Percentiles rank a stretch among this genome's conserved stretches.
phyloP scores from a whole-genome alignment of 805 yeast species.

The Clavispora vitiphila region DNA sequence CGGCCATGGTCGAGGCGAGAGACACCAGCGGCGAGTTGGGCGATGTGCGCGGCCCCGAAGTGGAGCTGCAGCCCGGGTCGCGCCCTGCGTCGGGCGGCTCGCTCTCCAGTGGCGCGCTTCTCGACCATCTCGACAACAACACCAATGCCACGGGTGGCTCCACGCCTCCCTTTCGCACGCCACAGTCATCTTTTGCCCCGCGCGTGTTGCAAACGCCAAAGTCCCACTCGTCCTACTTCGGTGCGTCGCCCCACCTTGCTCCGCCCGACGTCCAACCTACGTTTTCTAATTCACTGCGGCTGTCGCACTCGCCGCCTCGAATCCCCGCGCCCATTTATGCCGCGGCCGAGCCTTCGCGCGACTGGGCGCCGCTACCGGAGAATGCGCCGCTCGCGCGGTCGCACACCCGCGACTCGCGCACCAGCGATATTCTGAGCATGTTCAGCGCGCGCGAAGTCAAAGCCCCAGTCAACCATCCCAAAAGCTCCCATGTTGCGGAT shows the following conservation, averaged over 20 bases:
- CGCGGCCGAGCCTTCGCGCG: not conserved
- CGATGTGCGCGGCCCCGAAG: no score
- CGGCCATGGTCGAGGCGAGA: not conserved
- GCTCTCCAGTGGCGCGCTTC: constrained; percentile 18
- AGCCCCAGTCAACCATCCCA: no score
- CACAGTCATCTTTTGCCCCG: not conserved
- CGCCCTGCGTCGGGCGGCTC: constrained; percentile 5
- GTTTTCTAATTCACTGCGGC: no score
- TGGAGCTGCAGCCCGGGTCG: no score
- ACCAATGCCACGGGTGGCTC: not conserved
- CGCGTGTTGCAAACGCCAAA: not conserved
- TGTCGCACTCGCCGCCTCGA: not conserved
- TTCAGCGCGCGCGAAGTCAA: no score
- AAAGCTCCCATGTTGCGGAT: no score
- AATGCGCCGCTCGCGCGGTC: constrained; percentile 8
- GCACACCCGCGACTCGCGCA: constrained; percentile 9
- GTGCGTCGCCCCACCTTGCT: no score
- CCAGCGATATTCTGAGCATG: not conserved
- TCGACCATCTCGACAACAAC: constrained; percentile 6
- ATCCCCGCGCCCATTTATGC: not conserved
- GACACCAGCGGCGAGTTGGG: no score
- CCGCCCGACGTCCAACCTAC: no score
- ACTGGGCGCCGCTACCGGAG: constrained; percentile 1
- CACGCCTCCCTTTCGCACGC: not conserved
- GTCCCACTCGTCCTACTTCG: not conserved